Evolutionary conservation across 2,329 filamentous ascomycete species (phyloP), one percentile per base, ranked within the genome.

Genomic region (Bimuria novae-zelandiae): DNA sequence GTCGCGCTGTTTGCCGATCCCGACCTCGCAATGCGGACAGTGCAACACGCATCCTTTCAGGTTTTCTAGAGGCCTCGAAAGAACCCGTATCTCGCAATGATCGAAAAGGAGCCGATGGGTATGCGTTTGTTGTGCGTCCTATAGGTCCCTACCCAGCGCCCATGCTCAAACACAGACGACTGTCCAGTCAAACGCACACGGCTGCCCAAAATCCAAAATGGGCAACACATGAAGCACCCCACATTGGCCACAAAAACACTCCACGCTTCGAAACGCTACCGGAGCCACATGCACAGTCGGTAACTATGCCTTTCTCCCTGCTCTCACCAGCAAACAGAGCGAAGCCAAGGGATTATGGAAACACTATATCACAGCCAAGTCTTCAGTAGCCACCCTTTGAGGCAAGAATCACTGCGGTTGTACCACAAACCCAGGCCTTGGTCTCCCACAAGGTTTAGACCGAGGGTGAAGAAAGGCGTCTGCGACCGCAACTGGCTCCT

Each of bases 281-380:
- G 23, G 36, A 10, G 7, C 17, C 33, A 37, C 21, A 47, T 47
- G 44, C 33, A 29, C 10, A 23, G 16, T 12, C 32, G 17, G 30
- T 7, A 11, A 12, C 22, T 37, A 19, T 12, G 21, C 30, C 21
- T 7, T 22, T 21, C 40, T 32, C 19, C 19, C 42, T 33, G 19
- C 7, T 4, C 8, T 12, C 17, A 25, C 17, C 25, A 42, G 25
- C 23, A 37, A 35, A 37, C 33, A 29, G 11, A 49, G 10, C 36
- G 33, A 47, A 49, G 44, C 54, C 49, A 54, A 48, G 30, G 16
- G 11, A 36, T 44, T 43, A 23, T n/a, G 33, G 54, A 54, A 57
- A 57, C 54, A 43, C 43, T 27, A 54, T 45, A 42, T 23, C 39
- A 35, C 43, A 44, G 54, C 54, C 54, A 57, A 57, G 54, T 29